Conservation (phyloP, 2,329 filamentous ascomycete genomes). For the Aspergillus melleus region DNA sequence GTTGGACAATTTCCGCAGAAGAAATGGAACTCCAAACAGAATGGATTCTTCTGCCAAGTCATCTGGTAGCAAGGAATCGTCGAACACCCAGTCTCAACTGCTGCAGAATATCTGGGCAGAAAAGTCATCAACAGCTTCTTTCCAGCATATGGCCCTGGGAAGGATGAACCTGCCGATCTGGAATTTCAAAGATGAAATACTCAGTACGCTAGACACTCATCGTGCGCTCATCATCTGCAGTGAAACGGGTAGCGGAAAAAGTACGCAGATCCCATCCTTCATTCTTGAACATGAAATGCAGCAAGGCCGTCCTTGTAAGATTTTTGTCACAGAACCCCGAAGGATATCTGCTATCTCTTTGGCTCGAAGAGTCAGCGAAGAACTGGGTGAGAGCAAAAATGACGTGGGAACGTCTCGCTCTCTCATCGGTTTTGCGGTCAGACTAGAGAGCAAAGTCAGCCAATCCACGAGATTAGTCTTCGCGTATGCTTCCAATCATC, state of each 20-base stretch:
- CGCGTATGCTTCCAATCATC: constrained; percentile 58
- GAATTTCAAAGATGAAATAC: constrained; percentile 74
- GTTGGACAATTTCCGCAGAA: constrained; percentile 69
- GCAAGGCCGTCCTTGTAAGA: constrained; percentile 78
- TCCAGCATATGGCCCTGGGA: constrained; percentile 74
- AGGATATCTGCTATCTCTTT: constrained; percentile 95
- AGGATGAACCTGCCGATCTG: constrained; percentile 88
- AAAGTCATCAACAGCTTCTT: constrained; percentile 56
- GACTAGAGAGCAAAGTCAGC: constrained; percentile 83
- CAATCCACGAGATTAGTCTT: constrained; percentile 83
- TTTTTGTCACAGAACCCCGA: constrained; percentile 93
- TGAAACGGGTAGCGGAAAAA: constrained; percentile 96
- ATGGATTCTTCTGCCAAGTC: constrained; percentile 25
- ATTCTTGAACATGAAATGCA: constrained; percentile 85
- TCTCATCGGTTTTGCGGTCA: constrained; percentile 90
- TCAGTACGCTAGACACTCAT: constrained; percentile 73
- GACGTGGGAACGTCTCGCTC: constrained; percentile 82
- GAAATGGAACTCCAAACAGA: constrained; percentile 36
- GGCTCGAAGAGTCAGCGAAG: constrained; percentile 88
- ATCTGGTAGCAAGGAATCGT: constrained; percentile 21
- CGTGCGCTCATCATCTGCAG: constrained; percentile 93
- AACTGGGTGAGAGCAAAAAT: constrained; percentile 79
- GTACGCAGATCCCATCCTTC: constrained; percentile 94
- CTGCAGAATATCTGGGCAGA: constrained; percentile 54
- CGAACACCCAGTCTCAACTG: constrained; percentile 42